These are phyloP conservation scores for Dioscorea cayenensis DNA, from an alignment of 116 monocot species.

Conservation along the genomic window DNA sequence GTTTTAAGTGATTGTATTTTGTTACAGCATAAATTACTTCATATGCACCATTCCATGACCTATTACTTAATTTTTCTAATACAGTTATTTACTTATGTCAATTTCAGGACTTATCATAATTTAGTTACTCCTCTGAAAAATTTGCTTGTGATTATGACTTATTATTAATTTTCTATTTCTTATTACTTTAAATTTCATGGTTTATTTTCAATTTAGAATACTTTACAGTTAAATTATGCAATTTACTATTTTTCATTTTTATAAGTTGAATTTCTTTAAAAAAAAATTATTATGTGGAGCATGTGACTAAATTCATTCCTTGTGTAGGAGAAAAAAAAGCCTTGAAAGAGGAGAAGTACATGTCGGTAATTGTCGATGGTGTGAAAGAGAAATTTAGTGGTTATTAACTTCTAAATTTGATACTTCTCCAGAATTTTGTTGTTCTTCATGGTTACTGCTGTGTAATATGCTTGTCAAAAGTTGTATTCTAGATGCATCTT, in stretches of 20 bases:
- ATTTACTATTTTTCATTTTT: background rate
- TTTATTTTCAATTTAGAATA: too few species aligned
- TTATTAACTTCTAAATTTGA: background rate
- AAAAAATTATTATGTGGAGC: background rate
- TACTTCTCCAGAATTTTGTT: background rate
- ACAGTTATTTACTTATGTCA: background rate
- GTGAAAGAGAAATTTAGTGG: conserved; percentile 85
- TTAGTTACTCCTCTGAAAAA: too few species aligned
- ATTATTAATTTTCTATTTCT: too few species aligned
- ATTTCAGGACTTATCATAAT: too few species aligned
- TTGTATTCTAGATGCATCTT: too few species aligned
- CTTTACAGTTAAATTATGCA: background rate
- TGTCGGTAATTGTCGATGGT: conserved; percentile 99
- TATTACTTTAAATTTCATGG: too few species aligned
- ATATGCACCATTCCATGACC: too few species aligned
- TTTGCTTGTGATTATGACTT: too few species aligned
- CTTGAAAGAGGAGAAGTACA: conserved; percentile 91
- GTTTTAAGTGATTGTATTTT: background rate
- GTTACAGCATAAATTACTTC: too few species aligned
- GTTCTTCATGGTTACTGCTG: background rate
- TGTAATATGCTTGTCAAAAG: background rate
- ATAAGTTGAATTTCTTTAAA: background rate
- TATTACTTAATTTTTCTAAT: too few species aligned
- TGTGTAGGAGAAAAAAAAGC: conserved; percentile 90
- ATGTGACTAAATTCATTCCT: conserved; percentile 4